Evolutionary conservation across 2,329 filamentous ascomycete species (phyloP).

Genomic region (Hypoxylon rubiginosum): DNA sequence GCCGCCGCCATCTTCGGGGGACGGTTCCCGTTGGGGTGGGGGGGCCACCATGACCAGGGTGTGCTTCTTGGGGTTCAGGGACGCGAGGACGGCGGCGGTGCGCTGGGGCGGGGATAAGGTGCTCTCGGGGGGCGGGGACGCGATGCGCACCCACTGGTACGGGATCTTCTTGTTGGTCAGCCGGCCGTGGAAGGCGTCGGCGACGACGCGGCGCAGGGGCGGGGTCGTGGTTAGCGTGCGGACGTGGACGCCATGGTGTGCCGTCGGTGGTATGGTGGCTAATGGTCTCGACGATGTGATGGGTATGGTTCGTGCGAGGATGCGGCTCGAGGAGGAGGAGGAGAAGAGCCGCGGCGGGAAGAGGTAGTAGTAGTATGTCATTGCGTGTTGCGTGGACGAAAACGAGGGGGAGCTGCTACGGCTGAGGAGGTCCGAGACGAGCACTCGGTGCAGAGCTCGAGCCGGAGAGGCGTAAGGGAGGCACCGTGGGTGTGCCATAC

Average conservation of each 20-base stretch:
- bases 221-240: conserved; percentile 26
- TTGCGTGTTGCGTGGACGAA: conserved; percentile 13
- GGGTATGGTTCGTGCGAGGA: neutral
- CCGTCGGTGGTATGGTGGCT: neutral
- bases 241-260: conserved; percentile 10
- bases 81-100: conserved; percentile 30
- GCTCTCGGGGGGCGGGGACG: conserved; percentile 18
- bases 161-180: conserved; percentile 64
- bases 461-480: conserved; percentile 46
- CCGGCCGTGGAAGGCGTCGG: conserved; percentile 34
- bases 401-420: conserved; percentile 8
- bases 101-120: conserved; percentile 45
- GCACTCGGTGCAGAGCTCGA: conserved; percentile 47
- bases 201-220: conserved; percentile 17
- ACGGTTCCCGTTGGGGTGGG: too few species aligned
- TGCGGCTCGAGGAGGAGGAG: conserved; percentile 11
- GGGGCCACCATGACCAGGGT: conserved; percentile 49
- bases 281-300: neutral
- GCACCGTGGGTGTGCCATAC: conserved; percentile 47
- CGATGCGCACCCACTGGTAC: conserved; percentile 54
- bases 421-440: conserved; percentile 43
- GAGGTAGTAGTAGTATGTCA: conserved; percentile 32
- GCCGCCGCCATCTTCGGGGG: too few species aligned
- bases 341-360: conserved; percentile 36
- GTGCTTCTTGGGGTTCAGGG: conserved; percentile 39